phyloP scores from a whole-genome alignment of 139 green algal species.

The Auxenochlorella pyrenoidosa region DNA sequence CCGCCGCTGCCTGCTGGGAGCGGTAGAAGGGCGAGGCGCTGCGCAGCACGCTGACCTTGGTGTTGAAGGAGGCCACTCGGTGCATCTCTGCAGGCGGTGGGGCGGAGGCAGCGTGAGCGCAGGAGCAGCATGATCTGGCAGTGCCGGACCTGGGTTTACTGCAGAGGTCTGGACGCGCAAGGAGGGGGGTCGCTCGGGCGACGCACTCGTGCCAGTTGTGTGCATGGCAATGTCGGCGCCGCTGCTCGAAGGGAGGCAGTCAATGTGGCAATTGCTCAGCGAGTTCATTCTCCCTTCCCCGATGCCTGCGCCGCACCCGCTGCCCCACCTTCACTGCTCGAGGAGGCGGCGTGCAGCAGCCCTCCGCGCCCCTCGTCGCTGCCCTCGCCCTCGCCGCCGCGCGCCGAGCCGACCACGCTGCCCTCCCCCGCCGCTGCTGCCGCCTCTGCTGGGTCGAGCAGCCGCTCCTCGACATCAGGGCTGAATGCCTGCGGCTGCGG shows the following conservation, averaged over 20 bases:
- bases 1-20: neutral
- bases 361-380: neutral
- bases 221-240: neutral
- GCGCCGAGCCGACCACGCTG: neutral
- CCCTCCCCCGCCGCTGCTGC: neutral
- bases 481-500: neutral
- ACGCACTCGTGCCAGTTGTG: neutral
- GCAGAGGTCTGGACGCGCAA: too few species aligned
- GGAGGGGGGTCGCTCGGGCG: too few species aligned
- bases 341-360: neutral
- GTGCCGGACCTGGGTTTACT: too few species aligned
- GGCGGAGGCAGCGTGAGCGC: neutral
- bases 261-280: too few species aligned
- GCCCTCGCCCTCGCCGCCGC: neutral
- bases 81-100: conserved; percentile 15
- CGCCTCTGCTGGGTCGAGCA: neutral
- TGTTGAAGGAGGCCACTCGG: conserved; percentile 25
- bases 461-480: neutral
- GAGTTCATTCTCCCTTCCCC: too few species aligned
- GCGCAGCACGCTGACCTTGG: conserved; percentile 10
- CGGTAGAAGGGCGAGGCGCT: neutral
- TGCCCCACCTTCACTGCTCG: neutral
- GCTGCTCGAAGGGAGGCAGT: too few species aligned
- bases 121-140: too few species aligned
- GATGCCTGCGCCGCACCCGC: too few species aligned